Percentiles rank a stretch among this genome's conserved stretches.
phyloP scores from a whole-genome alignment of 768 basidiomycete species.

The Lentinula detonsa region DNA sequence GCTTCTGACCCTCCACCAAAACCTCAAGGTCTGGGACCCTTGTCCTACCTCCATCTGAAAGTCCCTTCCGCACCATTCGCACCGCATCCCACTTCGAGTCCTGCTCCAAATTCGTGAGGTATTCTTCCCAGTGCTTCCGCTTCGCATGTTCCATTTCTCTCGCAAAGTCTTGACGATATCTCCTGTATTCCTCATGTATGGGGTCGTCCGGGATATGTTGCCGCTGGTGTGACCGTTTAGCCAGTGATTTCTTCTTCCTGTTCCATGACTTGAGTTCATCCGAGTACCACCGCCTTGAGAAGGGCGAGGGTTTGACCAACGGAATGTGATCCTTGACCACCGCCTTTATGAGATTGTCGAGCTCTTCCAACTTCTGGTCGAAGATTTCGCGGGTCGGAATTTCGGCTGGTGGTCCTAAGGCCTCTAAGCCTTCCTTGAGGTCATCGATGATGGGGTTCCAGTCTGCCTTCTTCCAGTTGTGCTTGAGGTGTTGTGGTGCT shows the following conservation, averaged over 20 bases:
- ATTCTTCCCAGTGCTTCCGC: conserved; percentile 7
- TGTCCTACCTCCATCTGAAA: background rate
- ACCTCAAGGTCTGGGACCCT: background rate
- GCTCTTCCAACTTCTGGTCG: background rate
- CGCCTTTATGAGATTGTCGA: background rate
- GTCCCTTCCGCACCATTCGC: background rate
- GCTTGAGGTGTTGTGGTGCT: background rate
- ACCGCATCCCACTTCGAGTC: conserved; percentile 3
- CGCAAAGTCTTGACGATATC: background rate
- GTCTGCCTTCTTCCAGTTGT: conserved; percentile 17
- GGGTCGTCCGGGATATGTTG: conserved; percentile 13
- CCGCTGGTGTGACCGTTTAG: conserved; percentile 4
- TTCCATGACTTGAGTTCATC: background rate
- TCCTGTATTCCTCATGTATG: background rate
- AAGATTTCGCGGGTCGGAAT: background rate
- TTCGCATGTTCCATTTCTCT: background rate
- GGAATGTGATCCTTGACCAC: background rate
- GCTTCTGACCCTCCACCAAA: background rate
- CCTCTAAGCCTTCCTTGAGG: background rate
- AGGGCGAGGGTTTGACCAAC: background rate
- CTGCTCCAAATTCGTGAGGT: conserved; percentile 18
- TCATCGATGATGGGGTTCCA: conserved; percentile 15
- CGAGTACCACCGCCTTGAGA: background rate
- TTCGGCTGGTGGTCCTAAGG: background rate
- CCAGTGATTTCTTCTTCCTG: background rate